Evolutionary conservation across 176 grass and related monocot genomes (phyloP).

Genomic region (Cymbopogon citratus): DNA sequence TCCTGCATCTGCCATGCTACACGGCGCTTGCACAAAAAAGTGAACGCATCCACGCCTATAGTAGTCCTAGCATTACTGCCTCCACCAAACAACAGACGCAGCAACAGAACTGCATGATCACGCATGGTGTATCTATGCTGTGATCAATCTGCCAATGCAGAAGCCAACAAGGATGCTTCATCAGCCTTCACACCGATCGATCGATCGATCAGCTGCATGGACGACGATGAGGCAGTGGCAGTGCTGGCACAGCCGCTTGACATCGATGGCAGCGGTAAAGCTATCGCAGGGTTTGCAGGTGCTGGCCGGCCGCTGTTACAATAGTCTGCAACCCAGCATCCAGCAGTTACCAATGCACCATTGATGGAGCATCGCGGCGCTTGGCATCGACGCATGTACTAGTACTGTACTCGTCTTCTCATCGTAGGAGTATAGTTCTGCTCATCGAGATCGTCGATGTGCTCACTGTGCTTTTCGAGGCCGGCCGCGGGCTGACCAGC

Average conservation of each 20-base stretch:
- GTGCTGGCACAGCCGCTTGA: background rate
- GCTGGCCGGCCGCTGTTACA: no score
- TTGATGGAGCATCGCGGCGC: background rate
- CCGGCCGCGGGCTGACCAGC: no score
- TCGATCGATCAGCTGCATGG: background rate
- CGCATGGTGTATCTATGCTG: background rate
- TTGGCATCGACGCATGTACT: background rate
- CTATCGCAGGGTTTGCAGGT: background rate
- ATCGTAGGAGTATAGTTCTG: no score
- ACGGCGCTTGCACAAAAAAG: no score
- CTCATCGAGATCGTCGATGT: no score
- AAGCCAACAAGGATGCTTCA: background rate
- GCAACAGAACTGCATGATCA: background rate
- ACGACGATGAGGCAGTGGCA: background rate
- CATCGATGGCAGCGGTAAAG: background rate
- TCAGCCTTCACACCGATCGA: no score
- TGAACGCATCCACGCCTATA: no score
- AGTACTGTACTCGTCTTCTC: no score
- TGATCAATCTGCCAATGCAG: background rate
- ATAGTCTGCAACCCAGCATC: background rate
- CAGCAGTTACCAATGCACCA: no score
- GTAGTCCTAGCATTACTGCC: no score
- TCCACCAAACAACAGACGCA: background rate
- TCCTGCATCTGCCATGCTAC: no score
- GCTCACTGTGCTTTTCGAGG: no score